A percentile compares a stretch with the other conserved stretches of the same genome.
Conservation (phyloP, 2,329 filamentous ascomycete genomes). For the Verticillium isaacii region DNA sequence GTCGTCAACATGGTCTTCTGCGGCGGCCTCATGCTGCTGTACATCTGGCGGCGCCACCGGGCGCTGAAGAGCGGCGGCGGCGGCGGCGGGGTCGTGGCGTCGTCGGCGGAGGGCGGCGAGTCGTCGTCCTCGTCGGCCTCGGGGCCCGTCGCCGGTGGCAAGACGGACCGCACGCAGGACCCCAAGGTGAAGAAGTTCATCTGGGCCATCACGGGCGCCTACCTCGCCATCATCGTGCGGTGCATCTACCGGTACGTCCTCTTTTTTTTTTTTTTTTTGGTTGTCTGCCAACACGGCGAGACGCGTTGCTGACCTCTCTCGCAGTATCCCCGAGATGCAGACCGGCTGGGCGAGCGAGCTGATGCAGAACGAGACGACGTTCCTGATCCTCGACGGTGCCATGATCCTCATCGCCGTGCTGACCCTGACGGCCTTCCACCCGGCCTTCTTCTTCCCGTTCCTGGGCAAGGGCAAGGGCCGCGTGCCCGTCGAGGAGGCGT, state of each 20-base stretch:
- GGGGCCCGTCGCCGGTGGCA: neutral
- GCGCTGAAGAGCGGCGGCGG: neutral
- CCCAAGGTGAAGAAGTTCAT: slow-evolving; percentile 8
- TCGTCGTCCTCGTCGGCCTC: neutral
- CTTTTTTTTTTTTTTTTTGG: no score
- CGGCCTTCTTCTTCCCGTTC: slow-evolving; percentile 10
- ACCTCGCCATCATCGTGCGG: slow-evolving; percentile 10
- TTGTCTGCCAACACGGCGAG: neutral
- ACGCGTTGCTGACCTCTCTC: neutral
- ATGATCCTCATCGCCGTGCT: slow-evolving; percentile 10
- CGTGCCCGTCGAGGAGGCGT: neutral
- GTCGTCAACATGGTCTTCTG: slow-evolving; percentile 19
- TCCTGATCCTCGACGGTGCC: slow-evolving; percentile 12
- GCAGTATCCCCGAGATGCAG: slow-evolving; percentile 7
- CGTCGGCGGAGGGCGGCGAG: neutral
- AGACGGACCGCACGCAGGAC: neutral
- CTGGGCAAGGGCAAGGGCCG: slow-evolving; percentile 1
- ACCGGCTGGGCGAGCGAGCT: slow-evolving; percentile 11
- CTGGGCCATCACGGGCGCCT: slow-evolving; percentile 6
- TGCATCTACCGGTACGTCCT: slow-evolving; percentile 12
- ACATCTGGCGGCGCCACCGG: slow-evolving; percentile 4
- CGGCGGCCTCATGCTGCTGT: slow-evolving; percentile 15
- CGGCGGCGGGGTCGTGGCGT: neutral
- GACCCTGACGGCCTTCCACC: slow-evolving; percentile 8
- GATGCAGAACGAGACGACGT: slow-evolving; percentile 12